Conservation (phyloP, 169 alveolate species). For the Plasmodium sp. region DNA sequence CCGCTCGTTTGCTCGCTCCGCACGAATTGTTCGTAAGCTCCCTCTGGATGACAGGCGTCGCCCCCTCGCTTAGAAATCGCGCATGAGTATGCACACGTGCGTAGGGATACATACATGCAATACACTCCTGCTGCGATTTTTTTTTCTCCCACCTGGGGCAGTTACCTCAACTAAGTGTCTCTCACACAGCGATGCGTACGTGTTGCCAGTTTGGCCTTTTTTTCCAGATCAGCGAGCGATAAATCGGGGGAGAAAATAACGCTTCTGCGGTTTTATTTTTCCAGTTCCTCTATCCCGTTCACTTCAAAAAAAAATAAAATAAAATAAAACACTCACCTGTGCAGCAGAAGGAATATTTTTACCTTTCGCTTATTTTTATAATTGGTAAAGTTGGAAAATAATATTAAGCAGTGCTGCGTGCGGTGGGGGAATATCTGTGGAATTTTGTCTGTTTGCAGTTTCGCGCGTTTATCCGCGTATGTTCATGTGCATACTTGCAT, state of each 20-base stretch:
- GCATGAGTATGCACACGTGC: neutral
- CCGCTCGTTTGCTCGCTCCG: neutral
- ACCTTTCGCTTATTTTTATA: neutral
- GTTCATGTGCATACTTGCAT: neutral
- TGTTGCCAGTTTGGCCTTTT: neutral
- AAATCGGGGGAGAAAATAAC: neutral
- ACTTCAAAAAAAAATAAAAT: neutral
- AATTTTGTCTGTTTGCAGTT: neutral
- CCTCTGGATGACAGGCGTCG: neutral
- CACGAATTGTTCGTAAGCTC: neutral
- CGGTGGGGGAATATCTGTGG: neutral
- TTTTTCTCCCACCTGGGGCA: neutral
- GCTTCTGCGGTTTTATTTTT: neutral
- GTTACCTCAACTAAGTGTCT: neutral
- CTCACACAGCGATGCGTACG: neutral
- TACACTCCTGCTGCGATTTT: neutral
- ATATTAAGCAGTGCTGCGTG: neutral
- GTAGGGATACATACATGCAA: neutral
- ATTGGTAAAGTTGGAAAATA: neutral
- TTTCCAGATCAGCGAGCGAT: neutral
- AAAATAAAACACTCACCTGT: neutral
- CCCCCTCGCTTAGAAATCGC: conserved; percentile 48
- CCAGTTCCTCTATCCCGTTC: neutral
- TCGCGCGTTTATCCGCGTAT: neutral
- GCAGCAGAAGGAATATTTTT: neutral